Conservation (phyloP, 2,329 filamentous ascomycete genomes). For the Cladosporium sp. region DNA sequence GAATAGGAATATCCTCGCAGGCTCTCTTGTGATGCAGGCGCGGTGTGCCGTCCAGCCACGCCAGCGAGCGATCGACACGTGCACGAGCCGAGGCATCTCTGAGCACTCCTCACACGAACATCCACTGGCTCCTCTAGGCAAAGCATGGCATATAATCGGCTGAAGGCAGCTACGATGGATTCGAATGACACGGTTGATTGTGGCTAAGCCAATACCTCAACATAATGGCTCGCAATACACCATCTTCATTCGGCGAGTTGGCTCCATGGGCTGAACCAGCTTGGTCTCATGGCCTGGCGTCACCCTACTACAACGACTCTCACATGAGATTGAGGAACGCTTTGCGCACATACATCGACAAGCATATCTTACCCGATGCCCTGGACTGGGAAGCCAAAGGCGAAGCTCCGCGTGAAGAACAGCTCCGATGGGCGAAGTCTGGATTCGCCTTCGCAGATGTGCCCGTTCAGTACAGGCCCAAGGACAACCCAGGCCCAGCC, state of each 20-base stretch:
- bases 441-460: constrained; percentile 43
- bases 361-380: constrained; percentile 53
- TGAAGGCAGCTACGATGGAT: too few species aligned
- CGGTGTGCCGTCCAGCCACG: too few species aligned
- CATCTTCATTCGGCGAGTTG: constrained; percentile 16
- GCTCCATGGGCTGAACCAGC: constrained; percentile 44
- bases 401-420: constrained; percentile 45
- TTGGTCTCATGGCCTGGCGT: constrained; percentile 46
- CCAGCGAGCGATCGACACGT: background rate
- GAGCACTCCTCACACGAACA: background rate
- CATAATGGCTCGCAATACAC: background rate
- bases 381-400: constrained; percentile 59
- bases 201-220: background rate
- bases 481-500: constrained; percentile 39
- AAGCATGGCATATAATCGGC: background rate
- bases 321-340: constrained; percentile 56
- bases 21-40: too few species aligned
- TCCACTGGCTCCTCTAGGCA: background rate
- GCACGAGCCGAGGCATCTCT: constrained; percentile 5
- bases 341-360: constrained; percentile 57
- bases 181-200: too few species aligned
- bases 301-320: constrained; percentile 61
- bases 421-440: constrained; percentile 35
- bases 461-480: constrained; percentile 40
- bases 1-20: too few species aligned